Conservation (phyloP, 2,329 filamentous ascomycete species). For the Ramichloridium luteum region DNA sequence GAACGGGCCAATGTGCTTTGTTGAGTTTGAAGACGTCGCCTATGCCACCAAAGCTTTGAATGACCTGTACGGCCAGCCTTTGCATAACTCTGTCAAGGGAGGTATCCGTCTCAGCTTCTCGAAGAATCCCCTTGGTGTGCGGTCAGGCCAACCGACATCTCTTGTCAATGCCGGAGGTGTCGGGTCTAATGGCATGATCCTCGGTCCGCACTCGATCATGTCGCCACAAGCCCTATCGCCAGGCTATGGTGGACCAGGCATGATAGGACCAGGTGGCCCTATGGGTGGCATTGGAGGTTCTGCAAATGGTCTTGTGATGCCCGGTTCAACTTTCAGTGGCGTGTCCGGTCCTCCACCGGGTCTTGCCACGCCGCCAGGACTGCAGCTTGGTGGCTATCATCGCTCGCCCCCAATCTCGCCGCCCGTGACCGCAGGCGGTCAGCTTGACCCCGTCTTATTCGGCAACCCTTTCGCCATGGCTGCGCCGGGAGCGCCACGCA, state of each 20-base stretch:
- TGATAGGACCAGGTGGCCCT: too few species aligned
- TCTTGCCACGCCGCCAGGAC: conserved; percentile 54
- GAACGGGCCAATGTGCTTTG: conserved; percentile 97
- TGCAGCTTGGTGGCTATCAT: conserved; percentile 10
- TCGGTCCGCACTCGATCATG: conserved; percentile 39
- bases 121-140: conserved; percentile 89
- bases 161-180: too few species aligned
- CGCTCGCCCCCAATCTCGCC: conserved; percentile 10
- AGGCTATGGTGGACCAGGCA: conserved; percentile 43
- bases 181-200: conserved; percentile 34
- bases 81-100: conserved; percentile 88
- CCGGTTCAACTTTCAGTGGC: conserved; percentile 51
- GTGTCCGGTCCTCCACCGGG: conserved; percentile 62
- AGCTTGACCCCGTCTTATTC: conserved; percentile 21
- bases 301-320: too few species aligned
- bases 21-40: conserved; percentile 89
- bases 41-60: conserved; percentile 84
- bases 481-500: conserved; percentile 14
- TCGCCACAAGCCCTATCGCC: conserved; percentile 41
- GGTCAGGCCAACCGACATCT: conserved; percentile 68
- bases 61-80: conserved; percentile 72
- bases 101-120: conserved; percentile 94
- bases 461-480: conserved; percentile 19
- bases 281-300: too few species aligned
- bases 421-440: too few species aligned